Evolutionary conservation across 768 basidiomycete species (phyloP).

Genomic region (Suillus tomentosus): DNA sequence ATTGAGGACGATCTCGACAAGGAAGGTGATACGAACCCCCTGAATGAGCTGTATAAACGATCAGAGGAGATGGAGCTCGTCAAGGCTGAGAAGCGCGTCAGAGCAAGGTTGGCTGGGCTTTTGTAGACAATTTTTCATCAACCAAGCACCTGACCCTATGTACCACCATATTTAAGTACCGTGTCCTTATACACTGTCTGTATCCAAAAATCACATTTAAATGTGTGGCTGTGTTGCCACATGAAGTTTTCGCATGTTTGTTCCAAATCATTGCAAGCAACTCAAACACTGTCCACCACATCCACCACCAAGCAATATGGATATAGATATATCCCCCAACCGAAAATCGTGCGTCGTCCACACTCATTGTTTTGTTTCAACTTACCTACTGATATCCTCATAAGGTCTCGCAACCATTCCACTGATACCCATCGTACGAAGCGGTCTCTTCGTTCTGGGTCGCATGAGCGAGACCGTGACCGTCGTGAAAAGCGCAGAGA

Average conservation of each 20-base stretch:
- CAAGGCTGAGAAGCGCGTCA: conserved; percentile 61
- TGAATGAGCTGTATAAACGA: conserved; percentile 53
- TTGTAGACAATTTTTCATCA: conserved; percentile 23
- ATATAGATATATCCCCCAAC: conserved; percentile 61
- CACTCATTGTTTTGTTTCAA: not conserved
- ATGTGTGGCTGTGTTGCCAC: conserved; percentile 24
- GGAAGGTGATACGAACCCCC: conserved; percentile 54
- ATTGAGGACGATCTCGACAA: conserved; percentile 60
- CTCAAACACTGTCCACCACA: conserved; percentile 20
- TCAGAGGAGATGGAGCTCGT: conserved; percentile 54
- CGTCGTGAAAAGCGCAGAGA: conserved; percentile 56
- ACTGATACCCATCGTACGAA: conserved; percentile 75
- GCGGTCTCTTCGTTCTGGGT: conserved; percentile 72
- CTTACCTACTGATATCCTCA: conserved; percentile 11
- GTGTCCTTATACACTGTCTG: not conserved
- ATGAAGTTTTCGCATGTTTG: conserved; percentile 40
- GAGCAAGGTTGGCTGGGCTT: conserved; percentile 47
- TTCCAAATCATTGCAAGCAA: conserved; percentile 10
- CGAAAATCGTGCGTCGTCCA: conserved; percentile 56
- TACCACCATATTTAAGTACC: conserved; percentile 5
- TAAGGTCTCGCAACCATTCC: conserved; percentile 71
- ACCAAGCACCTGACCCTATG: not conserved
- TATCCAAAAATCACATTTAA: conserved; percentile 17
- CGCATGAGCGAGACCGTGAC: conserved; percentile 55
- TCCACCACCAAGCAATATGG: conserved; percentile 59